A percentile compares a stretch with the other conserved stretches of the same genome.
Conservation (phyloP, 176 grass and related monocot species). For the Tillandsia leiboldiana region DNA sequence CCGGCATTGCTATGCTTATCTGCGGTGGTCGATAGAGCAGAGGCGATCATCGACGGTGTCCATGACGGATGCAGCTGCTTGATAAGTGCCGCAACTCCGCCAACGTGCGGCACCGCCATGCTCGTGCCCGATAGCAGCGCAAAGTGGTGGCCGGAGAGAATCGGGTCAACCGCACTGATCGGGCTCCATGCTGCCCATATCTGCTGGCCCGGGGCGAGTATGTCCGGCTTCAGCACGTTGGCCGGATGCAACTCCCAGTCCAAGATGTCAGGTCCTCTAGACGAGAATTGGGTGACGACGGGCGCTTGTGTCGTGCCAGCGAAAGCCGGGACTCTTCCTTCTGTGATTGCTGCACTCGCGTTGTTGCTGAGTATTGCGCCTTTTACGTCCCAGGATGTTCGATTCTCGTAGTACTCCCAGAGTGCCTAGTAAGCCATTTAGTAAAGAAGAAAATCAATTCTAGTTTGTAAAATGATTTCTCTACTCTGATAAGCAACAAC, state of each 20-base stretch:
- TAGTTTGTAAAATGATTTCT: not conserved
- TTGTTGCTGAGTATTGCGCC: constrained; percentile 21
- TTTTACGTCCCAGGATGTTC: constrained; percentile 20
- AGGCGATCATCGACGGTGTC: constrained; percentile 36
- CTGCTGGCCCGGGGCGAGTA: constrained; percentile 43
- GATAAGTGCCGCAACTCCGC: constrained; percentile 35
- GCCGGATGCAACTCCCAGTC: constrained; percentile 22
- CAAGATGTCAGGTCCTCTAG: constrained; percentile 38
- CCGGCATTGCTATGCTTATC: constrained; percentile 18
- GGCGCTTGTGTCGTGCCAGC: constrained; percentile 4
- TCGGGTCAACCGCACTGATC: constrained; percentile 15
- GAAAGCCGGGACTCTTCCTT: constrained; percentile 37
- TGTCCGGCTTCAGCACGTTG: constrained; percentile 51
- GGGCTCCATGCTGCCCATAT: constrained; percentile 66
- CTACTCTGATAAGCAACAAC: not conserved
- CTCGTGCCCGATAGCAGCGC: constrained; percentile 55
- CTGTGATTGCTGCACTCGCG: constrained; percentile 30
- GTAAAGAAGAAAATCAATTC: not conserved
- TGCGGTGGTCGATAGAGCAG: constrained; percentile 39
- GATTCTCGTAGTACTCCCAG: constrained; percentile 47
- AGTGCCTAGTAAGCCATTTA: constrained; percentile 11
- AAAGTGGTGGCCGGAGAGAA: constrained; percentile 34
- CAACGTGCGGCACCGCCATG: constrained; percentile 62
- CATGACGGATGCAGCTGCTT: constrained; percentile 36
- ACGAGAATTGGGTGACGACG: constrained; percentile 33